A percentile compares a stretch with the other conserved stretches of the same genome.
Conservation (phyloP, 176 grass and related monocot species). For the Musa acuminata region DNA sequence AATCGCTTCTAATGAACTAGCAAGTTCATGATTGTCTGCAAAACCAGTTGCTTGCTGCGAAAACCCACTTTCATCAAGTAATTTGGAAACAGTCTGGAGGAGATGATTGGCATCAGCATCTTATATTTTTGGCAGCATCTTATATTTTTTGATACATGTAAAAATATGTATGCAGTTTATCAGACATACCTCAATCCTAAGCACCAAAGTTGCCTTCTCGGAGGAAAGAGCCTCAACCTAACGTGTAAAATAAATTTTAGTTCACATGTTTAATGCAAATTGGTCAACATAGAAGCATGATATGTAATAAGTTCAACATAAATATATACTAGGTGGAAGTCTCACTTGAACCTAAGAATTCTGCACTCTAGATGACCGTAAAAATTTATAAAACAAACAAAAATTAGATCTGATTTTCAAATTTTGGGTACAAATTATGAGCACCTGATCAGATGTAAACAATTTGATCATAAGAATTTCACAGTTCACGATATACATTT, state of each 20-base stretch:
- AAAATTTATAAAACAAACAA: too few species aligned
- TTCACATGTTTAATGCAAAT: neutral
- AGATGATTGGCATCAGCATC: neutral
- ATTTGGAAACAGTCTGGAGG: conserved; percentile 58
- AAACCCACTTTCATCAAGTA: conserved; percentile 32
- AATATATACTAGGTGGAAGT: neutral
- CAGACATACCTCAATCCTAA: conserved; percentile 5
- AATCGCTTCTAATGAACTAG: conserved; percentile 30
- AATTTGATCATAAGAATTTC: too few species aligned
- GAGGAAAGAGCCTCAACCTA: conserved; percentile 22
- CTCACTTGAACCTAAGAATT: too few species aligned
- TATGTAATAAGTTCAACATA: neutral
- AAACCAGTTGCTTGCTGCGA: neutral
- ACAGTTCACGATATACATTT: too few species aligned
- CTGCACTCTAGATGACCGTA: too few species aligned
- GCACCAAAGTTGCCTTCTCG: conserved; percentile 16
- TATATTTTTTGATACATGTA: neutral
- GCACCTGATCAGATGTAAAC: too few species aligned
- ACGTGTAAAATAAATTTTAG: neutral
- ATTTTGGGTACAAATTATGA: too few species aligned
- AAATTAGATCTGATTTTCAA: too few species aligned
- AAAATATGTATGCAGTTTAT: neutral
- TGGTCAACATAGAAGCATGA: neutral
- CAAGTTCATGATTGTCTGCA: conserved; percentile 3
- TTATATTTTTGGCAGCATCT: too few species aligned